Evolutionary conservation across 208 protist species (phyloP), one percentile per base, ranked within the genome.

Genomic region (Leishmania lainsoni): DNA sequence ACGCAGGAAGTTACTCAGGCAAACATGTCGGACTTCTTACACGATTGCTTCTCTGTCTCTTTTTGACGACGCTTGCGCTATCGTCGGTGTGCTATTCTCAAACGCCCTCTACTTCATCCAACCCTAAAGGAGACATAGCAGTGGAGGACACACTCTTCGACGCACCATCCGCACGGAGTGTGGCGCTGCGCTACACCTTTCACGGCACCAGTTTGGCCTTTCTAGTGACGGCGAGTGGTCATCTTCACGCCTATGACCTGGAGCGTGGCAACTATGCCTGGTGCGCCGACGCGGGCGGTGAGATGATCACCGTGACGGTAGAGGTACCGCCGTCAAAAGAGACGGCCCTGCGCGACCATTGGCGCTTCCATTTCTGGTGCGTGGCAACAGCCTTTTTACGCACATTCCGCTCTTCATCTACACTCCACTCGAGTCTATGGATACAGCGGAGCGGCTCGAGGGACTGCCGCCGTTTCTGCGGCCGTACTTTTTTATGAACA

Each of bases 401-500:
- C 87, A 83, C 52, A 79, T 63, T 12, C 88, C 85, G 1, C 63
- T 86, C 17, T 75, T 58, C 35, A 71, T 52, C 59, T 72, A 81
- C 78, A 63, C 63, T 12, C 61, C 35, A 1, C 32, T 76, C 0
- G 35, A 61, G 9, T 69, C 79, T 1, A 51, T 20, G 52, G 35
- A 77, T 1, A 68, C 75, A 14, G 42, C 72, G 16, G 54, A 52
- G 42, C 35, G 80, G 69, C 79, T 79, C 35, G 71, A 54, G 32
- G 75, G 54, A 29, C 12, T 83, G 35, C 76, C 79, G 10, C 80
- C 78, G 12, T 56, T 49, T 0, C n/a, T 84, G 48, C 85, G 83
- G 9, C 82, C 87, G 22, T 76, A 89, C 52, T 96, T 91, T 74
- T 94, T 94, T 74, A 91, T 92, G 86, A 92, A 93, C 78, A 76